phyloP scores from a whole-genome alignment of 2,329 filamentous ascomycete species.

The Pseudogymnoascus sp. region DNA sequence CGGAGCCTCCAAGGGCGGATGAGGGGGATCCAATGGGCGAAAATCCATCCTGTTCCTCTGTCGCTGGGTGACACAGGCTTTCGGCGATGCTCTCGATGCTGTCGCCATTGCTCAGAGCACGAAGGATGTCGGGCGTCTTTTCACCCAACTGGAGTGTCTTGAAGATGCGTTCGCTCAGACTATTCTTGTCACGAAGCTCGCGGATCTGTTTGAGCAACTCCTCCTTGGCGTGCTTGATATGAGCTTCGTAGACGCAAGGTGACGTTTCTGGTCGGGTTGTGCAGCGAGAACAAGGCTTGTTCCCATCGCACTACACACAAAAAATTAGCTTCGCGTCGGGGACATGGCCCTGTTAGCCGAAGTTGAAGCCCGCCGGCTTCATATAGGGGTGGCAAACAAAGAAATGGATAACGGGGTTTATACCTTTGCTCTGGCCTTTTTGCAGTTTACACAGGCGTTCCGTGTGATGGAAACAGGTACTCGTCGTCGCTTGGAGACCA shows the following conservation, averaged over 20 bases:
- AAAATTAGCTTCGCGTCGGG: not conserved
- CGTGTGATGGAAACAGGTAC: constrained; percentile 27
- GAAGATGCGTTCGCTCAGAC: constrained; percentile 24
- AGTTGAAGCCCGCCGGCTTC: not conserved
- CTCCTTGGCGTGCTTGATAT: constrained; percentile 29
- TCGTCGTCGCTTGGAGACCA: constrained; percentile 22
- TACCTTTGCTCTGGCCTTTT: constrained; percentile 30
- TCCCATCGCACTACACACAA: constrained; percentile 26
- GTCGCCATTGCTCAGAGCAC: constrained; percentile 24
- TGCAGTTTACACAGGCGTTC: constrained; percentile 30
- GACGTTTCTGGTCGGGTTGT: constrained; percentile 18
- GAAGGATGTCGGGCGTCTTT: constrained; percentile 24
- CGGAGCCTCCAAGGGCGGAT: constrained; percentile 19
- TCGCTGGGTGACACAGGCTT: constrained; percentile 21
- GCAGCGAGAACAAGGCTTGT: constrained; percentile 27
- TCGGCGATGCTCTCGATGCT: constrained; percentile 23
- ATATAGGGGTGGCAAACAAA: not conserved
- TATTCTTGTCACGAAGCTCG: constrained; percentile 23
- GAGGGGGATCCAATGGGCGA: constrained; percentile 19
- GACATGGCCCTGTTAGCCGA: not conserved
- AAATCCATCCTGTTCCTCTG: constrained; percentile 16
- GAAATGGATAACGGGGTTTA: not conserved
- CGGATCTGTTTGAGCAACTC: constrained; percentile 27
- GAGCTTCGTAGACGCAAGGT: constrained; percentile 26
- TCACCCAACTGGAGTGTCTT: constrained; percentile 23